phyloP scores from a whole-genome alignment of 2,329 filamentous ascomycete species.

The Celoporthe dispersa region DNA sequence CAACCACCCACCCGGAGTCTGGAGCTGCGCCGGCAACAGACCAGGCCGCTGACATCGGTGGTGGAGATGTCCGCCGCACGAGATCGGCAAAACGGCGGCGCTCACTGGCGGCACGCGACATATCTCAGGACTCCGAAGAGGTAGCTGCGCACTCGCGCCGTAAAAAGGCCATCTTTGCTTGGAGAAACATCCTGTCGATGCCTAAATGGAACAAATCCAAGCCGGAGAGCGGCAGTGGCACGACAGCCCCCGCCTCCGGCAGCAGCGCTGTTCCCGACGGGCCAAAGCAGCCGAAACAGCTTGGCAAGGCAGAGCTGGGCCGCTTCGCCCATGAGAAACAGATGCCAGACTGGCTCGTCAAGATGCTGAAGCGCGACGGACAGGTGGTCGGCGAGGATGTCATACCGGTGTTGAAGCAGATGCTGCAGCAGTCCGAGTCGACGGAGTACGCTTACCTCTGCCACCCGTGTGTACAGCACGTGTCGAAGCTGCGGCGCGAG shows the following conservation, averaged over 20 bases:
- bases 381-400: constrained; percentile 62
- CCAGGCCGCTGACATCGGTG: background rate
- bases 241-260: constrained; percentile 5
- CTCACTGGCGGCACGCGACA: constrained; percentile 14
- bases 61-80: constrained; percentile 10
- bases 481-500: constrained; percentile 81
- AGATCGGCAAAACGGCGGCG: constrained; percentile 17
- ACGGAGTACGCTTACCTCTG: constrained; percentile 80
- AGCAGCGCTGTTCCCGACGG: constrained; percentile 13
- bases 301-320: constrained; percentile 67
- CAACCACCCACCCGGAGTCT: constrained; percentile 15
- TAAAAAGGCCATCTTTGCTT: constrained; percentile 27
- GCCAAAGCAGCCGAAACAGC: constrained; percentile 22
- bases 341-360: constrained; percentile 73
- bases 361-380: constrained; percentile 63
- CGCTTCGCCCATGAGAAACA: constrained; percentile 72
- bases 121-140: constrained; percentile 20
- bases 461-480: constrained; percentile 73
- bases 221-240: constrained; percentile 7
- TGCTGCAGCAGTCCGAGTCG: constrained; percentile 66
- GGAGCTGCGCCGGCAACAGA: constrained; percentile 1
- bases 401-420: constrained; percentile 63
- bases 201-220: constrained; percentile 26
- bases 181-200: constrained; percentile 29
- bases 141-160: constrained; percentile 18